A percentile compares a stretch with the other conserved stretches of the same genome.
Evolutionary conservation across 2,329 filamentous ascomycete genomes (phyloP).

Genomic region (Cylindrodendrum hubeiense): DNA sequence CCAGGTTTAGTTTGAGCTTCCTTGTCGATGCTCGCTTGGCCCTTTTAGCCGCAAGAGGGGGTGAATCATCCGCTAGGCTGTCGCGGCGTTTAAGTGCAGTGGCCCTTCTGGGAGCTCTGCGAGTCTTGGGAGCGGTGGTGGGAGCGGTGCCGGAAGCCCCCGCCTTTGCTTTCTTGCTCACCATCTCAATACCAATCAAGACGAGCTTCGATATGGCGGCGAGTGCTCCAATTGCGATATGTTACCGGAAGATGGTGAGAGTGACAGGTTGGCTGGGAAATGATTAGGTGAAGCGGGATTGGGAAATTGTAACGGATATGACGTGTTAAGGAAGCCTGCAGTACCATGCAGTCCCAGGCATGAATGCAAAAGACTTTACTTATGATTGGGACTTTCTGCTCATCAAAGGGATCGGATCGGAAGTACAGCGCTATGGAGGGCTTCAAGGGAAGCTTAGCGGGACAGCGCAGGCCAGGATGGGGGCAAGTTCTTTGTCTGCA

Average conservation of each 20-base stretch:
- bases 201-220: neutral
- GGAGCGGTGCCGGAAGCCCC: neutral
- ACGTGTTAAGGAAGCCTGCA: neutral
- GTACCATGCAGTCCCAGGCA: neutral
- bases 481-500: neutral
- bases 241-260: neutral
- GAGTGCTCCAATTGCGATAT: neutral
- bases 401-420: neutral
- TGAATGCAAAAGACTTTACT: neutral
- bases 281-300: neutral
- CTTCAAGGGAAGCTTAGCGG: neutral
- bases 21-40: neutral
- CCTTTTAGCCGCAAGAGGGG: neutral
- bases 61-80: neutral
- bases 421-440: neutral
- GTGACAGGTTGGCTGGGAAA: neutral
- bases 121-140: neutral
- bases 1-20: neutral
- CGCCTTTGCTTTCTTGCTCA: constrained; percentile 2
- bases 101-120: neutral
- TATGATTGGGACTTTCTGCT: neutral
- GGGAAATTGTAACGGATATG: neutral
- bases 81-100: neutral
- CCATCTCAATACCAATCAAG: neutral
- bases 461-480: neutral